phyloP scores from a whole-genome alignment of 2,329 filamentous ascomycete genomes.

The Trichoderma lentiforme region DNA sequence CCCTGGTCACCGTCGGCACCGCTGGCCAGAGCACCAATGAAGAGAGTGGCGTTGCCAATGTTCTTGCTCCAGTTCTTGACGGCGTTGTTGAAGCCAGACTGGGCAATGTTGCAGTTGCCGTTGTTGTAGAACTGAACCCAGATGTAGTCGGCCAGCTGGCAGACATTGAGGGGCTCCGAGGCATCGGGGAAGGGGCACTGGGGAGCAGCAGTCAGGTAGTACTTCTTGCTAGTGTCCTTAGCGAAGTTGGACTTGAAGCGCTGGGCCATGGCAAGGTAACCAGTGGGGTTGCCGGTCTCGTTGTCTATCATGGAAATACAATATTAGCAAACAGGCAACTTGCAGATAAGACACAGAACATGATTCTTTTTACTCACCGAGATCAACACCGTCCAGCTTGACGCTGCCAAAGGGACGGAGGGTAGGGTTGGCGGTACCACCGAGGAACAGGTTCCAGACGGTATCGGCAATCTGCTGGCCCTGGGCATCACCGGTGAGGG shows the following conservation, averaged over 20 bases:
- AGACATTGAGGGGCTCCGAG: slow-evolving; percentile 35
- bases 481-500: slow-evolving; percentile 42
- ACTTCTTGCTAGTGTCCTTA: slow-evolving; percentile 19
- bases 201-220: slow-evolving; percentile 20
- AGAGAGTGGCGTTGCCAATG: slow-evolving; percentile 57
- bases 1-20: slow-evolving; percentile 49
- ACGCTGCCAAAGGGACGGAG: slow-evolving; percentile 64
- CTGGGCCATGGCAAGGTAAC: slow-evolving; percentile 59
- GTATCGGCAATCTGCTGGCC: slow-evolving; percentile 56
- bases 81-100: slow-evolving; percentile 53
- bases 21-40: slow-evolving; percentile 57
- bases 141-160: slow-evolving; percentile 45
- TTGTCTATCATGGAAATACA: slow-evolving; percentile 15
- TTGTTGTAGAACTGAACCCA: slow-evolving; percentile 67
- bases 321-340: neutral
- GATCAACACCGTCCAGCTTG: slow-evolving; percentile 70
- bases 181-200: slow-evolving; percentile 59
- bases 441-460: slow-evolving; percentile 67
- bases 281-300: slow-evolving; percentile 60
- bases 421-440: slow-evolving; percentile 35
- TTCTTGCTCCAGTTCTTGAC: slow-evolving; percentile 64
- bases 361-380: slow-evolving; percentile 32
- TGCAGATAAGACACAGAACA: neutral
- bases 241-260: slow-evolving; percentile 50
- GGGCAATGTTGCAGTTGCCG: slow-evolving; percentile 52